Percentiles rank a stretch among this genome's conserved stretches.
These are phyloP conservation scores for Metarhizium rileyi DNA, from an alignment of 2,329 filamentous ascomycete species.

Conservation along the genomic window DNA sequence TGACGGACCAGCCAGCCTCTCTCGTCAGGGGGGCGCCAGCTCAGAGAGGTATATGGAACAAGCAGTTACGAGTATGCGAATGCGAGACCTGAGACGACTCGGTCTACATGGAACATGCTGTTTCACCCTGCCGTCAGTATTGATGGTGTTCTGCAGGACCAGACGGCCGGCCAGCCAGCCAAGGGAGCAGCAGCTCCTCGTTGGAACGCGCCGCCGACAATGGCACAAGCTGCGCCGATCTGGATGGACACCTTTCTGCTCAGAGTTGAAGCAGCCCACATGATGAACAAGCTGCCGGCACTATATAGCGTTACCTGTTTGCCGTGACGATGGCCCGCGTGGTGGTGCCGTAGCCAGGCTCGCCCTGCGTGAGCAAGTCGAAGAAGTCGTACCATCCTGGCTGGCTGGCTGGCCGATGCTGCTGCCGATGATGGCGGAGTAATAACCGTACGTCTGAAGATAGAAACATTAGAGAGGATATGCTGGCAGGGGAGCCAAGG, in stretches of 20 bases:
- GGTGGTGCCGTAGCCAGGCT: constrained; percentile 34
- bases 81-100: constrained; percentile 34
- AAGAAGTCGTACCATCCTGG: constrained; percentile 42
- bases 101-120: constrained; percentile 29
- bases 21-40: constrained; percentile 26
- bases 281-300: constrained; percentile 36
- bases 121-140: neutral
- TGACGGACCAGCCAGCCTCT: constrained; percentile 41
- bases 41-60: constrained; percentile 26
- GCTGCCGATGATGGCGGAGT: constrained; percentile 38
- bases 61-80: constrained; percentile 26
- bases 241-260: constrained; percentile 37
- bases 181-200: constrained; percentile 32
- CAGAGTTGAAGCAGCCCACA: constrained; percentile 36
- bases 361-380: constrained; percentile 30
- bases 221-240: constrained; percentile 30
- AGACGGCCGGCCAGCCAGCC: constrained; percentile 10
- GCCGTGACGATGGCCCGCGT: constrained; percentile 37
- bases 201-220: constrained; percentile 37
- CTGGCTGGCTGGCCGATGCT: constrained; percentile 42
- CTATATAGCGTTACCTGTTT: constrained; percentile 39
- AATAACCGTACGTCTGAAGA: constrained; percentile 32
- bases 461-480: neutral
- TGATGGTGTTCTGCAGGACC: neutral
- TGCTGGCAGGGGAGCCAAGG: neutral